phyloP scores from a whole-genome alignment of 2,329 filamentous ascomycete genomes.

The Daldinia eschscholtzii region DNA sequence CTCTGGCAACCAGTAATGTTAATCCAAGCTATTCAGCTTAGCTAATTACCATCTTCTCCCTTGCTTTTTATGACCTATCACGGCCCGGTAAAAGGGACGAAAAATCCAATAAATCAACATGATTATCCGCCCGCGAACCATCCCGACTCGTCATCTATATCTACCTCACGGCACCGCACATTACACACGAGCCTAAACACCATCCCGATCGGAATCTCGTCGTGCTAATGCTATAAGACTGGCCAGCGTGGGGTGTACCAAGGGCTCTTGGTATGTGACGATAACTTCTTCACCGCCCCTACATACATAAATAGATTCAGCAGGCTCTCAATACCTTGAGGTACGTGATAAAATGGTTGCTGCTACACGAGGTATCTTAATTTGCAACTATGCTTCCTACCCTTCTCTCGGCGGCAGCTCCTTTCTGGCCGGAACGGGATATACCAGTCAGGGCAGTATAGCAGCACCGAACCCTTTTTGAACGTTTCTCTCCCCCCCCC shows the following conservation, averaged over 20 bases:
- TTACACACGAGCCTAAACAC: neutral
- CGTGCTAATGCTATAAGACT: neutral
- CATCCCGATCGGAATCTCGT: neutral
- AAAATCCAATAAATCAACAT: neutral
- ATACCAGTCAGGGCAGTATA: neutral
- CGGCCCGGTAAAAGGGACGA: conserved; percentile 1
- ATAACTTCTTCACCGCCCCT: neutral
- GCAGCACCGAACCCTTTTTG: neutral
- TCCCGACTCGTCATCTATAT: conserved; percentile 3
- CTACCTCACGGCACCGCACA: neutral
- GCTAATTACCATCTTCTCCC: conserved; percentile 2
- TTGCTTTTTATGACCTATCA: conserved; percentile 24
- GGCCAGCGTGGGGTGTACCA: neutral
- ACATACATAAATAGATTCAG: neutral
- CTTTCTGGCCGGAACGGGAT: neutral
- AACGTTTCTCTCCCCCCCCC: neutral
- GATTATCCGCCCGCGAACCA: neutral
- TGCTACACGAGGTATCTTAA: neutral
- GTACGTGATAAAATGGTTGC: neutral
- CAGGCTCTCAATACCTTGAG: neutral
- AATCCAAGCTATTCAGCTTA: conserved; percentile 14
- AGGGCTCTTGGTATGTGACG: neutral
- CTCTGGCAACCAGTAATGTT: conserved; percentile 1
- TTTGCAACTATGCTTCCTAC: neutral
- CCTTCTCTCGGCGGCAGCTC: neutral